phyloP scores from a whole-genome alignment of 371 early-diverging fungal species.

The Parasitella parasitica region DNA sequence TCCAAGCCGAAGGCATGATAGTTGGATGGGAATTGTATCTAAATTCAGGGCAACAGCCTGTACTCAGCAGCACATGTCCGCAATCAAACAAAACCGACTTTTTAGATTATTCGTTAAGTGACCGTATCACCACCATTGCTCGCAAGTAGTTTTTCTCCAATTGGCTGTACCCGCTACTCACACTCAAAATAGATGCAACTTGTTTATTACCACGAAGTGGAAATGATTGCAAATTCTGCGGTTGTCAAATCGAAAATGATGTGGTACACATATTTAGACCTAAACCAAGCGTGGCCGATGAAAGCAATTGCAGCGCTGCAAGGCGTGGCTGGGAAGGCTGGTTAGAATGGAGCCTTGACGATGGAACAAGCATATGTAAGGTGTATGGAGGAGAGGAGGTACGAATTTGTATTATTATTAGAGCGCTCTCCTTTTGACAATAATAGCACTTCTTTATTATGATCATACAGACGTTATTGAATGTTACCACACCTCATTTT shows the following conservation, averaged over 20 bases:
- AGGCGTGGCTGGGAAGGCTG: constrained; percentile 26
- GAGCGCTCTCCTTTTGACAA: neutral
- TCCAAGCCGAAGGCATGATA: constrained; percentile 31
- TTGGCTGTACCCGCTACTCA: no score
- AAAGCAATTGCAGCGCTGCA: neutral
- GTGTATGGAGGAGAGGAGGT: constrained; percentile 47
- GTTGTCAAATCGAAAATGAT: constrained; percentile 20
- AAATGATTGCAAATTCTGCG: constrained; percentile 33
- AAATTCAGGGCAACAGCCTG: constrained; percentile 1
- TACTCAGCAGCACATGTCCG: constrained; percentile 8
- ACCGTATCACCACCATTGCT: constrained; percentile 16
- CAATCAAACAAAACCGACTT: constrained; percentile 2
- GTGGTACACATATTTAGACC: constrained; percentile 28
- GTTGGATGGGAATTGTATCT: constrained; percentile 33
- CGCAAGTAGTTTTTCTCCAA: no score
- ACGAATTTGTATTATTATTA: neutral
- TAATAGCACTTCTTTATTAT: neutral
- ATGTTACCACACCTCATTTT: constrained; percentile 33
- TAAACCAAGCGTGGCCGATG: constrained; percentile 6
- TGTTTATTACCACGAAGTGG: constrained; percentile 11
- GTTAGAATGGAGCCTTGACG: constrained; percentile 43
- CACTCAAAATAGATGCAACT: constrained; percentile 3
- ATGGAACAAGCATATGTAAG: constrained; percentile 31
- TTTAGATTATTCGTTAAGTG: constrained; percentile 13
- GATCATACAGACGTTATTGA: constrained; percentile 21